Evolutionary conservation across 164 flowering plant genomes (phyloP).

Genomic region (Chloranthus sessilifolius): DNA sequence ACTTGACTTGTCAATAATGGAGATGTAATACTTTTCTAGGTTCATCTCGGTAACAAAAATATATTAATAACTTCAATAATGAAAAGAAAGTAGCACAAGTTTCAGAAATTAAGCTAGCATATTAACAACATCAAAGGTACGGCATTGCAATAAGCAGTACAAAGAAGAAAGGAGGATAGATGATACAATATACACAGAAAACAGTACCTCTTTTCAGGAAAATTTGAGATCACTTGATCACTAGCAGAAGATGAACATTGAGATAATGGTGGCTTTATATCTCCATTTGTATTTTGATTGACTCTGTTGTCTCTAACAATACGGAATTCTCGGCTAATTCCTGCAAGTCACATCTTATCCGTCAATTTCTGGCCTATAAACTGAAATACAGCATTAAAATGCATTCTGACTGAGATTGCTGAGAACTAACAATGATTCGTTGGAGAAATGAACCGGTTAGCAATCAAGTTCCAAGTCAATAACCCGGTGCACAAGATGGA

Average conservation of each 20-base stretch:
- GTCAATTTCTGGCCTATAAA: conserved; percentile 1
- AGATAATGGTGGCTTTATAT: conserved; percentile 30
- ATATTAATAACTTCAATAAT: no score
- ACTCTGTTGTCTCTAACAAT: conserved; percentile 89
- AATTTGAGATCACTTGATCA: conserved; percentile 25
- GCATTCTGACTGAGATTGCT: neutral
- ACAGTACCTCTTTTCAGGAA: conserved; percentile 43
- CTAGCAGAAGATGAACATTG: conserved; percentile 27
- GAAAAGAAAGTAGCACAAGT: no score
- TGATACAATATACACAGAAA: neutral
- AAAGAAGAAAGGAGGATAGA: neutral
- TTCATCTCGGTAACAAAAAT: no score
- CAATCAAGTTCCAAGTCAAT: no score
- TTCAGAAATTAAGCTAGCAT: no score
- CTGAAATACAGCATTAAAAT: neutral
- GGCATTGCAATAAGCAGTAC: no score
- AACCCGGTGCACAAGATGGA: no score
- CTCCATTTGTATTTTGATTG: conserved; percentile 38
- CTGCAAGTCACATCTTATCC: conserved; percentile 35
- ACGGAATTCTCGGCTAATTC: conserved; percentile 66
- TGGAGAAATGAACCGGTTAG: no score
- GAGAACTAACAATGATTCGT: neutral
- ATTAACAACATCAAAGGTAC: no score
- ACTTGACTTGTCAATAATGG: no score
- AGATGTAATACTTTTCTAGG: no score